These are phyloP conservation scores for Populus simonii DNA, from an alignment of 345 rosid species.

Conservation along the genomic window DNA sequence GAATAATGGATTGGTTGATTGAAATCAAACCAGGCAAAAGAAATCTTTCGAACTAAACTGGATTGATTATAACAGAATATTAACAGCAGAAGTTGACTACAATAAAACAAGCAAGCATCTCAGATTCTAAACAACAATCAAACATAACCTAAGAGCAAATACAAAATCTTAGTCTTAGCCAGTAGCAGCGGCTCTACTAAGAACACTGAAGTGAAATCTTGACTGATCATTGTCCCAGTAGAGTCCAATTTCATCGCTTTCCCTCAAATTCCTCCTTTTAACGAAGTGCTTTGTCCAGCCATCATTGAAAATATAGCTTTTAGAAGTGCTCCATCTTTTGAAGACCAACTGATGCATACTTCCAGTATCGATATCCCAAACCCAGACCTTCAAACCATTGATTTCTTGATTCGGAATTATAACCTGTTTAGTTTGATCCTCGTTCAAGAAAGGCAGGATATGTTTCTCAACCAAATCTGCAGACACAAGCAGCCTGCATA, in stretches of 20 bases:
- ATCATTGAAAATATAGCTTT: conserved; percentile 1
- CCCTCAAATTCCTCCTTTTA: not conserved
- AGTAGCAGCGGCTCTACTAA: not conserved
- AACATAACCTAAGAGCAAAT: not conserved
- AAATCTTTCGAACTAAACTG: not conserved
- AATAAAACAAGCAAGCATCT: not conserved
- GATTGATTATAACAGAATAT: too few relatives aligned
- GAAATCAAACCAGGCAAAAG: not conserved
- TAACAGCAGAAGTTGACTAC: too few relatives aligned
- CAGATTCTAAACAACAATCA: not conserved
- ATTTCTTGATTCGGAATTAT: not conserved
- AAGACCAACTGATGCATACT: not conserved
- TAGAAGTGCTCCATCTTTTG: not conserved
- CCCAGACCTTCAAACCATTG: not conserved
- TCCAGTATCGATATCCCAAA: not conserved
- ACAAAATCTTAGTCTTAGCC: not conserved
- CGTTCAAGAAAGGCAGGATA: not conserved
- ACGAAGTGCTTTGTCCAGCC: not conserved
- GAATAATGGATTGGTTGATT: not conserved
- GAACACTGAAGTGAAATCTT: not conserved
- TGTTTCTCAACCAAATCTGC: not conserved
- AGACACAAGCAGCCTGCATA: conserved; percentile 6
- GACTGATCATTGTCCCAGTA: not conserved
- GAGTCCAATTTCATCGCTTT: not conserved
- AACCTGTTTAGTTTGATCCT: not conserved